A percentile compares a stretch with the other conserved stretches of the same genome.
phyloP scores from a whole-genome alignment of 108 stramenopile genomes.

The Cylindrotheca closterium region DNA sequence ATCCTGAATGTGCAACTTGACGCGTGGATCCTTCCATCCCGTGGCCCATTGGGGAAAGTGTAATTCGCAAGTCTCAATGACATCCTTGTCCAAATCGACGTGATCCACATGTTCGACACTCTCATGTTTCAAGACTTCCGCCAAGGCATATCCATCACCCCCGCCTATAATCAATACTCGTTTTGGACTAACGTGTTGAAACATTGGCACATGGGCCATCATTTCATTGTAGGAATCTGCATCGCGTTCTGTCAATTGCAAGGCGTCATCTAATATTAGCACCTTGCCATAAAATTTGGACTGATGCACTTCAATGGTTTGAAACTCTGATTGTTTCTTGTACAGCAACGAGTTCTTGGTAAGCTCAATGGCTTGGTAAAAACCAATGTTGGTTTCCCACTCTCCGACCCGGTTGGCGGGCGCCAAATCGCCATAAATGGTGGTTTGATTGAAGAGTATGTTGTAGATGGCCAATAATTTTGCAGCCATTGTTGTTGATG shows the following conservation, averaged over 20 bases:
- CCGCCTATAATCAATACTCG: constrained; percentile 73
- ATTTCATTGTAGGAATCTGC: constrained; percentile 85
- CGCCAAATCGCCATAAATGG: constrained; percentile 3
- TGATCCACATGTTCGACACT: constrained; percentile 70
- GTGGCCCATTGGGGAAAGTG: constrained; percentile 66
- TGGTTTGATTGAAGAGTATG: not conserved
- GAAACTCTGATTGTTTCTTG: constrained; percentile 51
- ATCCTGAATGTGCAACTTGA: constrained; percentile 60
- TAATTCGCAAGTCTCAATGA: constrained; percentile 57
- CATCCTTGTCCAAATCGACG: constrained; percentile 76
- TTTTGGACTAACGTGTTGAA: constrained; percentile 61
- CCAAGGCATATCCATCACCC: constrained; percentile 66
- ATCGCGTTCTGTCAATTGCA: constrained; percentile 79
- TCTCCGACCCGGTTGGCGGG: constrained; percentile 38
- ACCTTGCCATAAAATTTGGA: constrained; percentile 69
- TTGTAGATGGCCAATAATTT: not conserved
- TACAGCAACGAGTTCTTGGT: constrained; percentile 44
- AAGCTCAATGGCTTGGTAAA: constrained; percentile 46
- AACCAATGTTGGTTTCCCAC: constrained; percentile 33
- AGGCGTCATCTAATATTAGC: constrained; percentile 62
- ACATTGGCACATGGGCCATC: constrained; percentile 81
- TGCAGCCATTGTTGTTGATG: not conserved
- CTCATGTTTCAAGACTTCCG: constrained; percentile 59
- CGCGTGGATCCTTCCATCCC: constrained; percentile 74
- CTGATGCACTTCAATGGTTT: constrained; percentile 63